Evolutionary conservation across 2,329 filamentous ascomycete genomes (phyloP).

Genomic region (Fusarium haematococcum): DNA sequence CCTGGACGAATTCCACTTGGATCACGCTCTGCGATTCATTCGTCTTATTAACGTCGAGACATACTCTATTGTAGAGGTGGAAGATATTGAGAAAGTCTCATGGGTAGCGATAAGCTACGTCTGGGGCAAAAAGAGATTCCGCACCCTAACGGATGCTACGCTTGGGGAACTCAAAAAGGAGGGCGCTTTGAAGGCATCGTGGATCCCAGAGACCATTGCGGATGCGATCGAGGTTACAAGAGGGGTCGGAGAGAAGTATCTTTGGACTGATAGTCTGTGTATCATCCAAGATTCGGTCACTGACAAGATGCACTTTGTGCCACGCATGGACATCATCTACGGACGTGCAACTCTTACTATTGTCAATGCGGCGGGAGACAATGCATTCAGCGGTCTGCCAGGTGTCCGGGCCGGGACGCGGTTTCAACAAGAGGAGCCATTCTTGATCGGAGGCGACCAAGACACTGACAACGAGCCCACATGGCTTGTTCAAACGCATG

Average conservation of each 20-base stretch:
- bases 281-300: neutral
- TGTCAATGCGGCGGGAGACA: neutral
- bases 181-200: neutral
- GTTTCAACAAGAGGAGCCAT: neutral
- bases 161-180: neutral
- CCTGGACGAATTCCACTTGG: neutral
- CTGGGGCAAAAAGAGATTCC: neutral
- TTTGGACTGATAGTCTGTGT: neutral
- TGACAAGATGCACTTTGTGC: neutral
- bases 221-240: neutral
- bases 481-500: neutral
- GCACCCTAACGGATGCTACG: neutral
- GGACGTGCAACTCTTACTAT: neutral
- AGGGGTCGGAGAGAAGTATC: neutral
- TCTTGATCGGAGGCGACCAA: neutral
- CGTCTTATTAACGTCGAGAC: neutral
- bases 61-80: neutral
- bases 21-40: neutral
- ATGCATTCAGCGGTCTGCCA: neutral
- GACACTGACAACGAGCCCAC: neutral
- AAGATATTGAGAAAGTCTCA: neutral
- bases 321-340: neutral
- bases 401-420: neutral
- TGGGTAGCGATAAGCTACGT: neutral
- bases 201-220: neutral